Percentiles rank a stretch among this genome's conserved stretches.
Evolutionary conservation across 1,284 basidiomycete species (phyloP).

Genomic region (Moniliella sp.): DNA sequence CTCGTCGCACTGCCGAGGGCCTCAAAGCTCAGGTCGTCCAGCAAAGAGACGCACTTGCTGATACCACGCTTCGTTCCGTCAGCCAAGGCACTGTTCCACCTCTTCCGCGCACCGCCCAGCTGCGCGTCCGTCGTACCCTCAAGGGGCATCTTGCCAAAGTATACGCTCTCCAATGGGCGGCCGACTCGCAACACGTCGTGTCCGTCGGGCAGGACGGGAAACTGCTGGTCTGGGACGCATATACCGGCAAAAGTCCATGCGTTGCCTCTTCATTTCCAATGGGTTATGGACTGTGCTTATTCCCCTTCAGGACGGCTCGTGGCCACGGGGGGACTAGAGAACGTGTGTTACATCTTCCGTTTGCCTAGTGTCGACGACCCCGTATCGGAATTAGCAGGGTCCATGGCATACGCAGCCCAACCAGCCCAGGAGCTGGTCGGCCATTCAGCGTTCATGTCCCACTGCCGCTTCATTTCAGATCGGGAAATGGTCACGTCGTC

Average conservation of each 20-base stretch:
- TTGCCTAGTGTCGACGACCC: conserved; percentile 48
- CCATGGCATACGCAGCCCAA: no score
- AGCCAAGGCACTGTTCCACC: conserved; percentile 59
- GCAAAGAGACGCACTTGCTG: conserved; percentile 77
- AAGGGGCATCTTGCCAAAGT: conserved; percentile 95
- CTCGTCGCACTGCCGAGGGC: no score
- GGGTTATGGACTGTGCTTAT: conserved; percentile 99
- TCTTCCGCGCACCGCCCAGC: conserved; percentile 81
- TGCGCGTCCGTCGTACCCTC: conserved; percentile 72
- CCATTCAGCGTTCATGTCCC: conserved; percentile 86
- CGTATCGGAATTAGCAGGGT: no score
- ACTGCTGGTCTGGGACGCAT: conserved; percentile 97
- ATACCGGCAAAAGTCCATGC: conserved; percentile 98
- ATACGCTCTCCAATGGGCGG: conserved; percentile 97
- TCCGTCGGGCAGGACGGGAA: conserved; percentile 97
- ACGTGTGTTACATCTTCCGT: conserved; percentile 94
- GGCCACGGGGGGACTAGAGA: conserved; percentile 92
- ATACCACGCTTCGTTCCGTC: conserved; percentile 65
- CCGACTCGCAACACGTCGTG: conserved; percentile 82
- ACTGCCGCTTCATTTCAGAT: conserved; percentile 94
- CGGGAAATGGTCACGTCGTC: conserved; percentile 89
- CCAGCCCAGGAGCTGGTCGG: conserved; percentile 68
- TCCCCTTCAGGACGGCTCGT: conserved; percentile 87
- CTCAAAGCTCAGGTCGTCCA: conserved; percentile 91
- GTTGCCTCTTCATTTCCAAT: conserved; percentile 82